Percentiles rank a stretch among this genome's conserved stretches.
Evolutionary conservation across 2,329 filamentous ascomycete genomes (phyloP).

Genomic region (Intubia oerlemansii): DNA sequence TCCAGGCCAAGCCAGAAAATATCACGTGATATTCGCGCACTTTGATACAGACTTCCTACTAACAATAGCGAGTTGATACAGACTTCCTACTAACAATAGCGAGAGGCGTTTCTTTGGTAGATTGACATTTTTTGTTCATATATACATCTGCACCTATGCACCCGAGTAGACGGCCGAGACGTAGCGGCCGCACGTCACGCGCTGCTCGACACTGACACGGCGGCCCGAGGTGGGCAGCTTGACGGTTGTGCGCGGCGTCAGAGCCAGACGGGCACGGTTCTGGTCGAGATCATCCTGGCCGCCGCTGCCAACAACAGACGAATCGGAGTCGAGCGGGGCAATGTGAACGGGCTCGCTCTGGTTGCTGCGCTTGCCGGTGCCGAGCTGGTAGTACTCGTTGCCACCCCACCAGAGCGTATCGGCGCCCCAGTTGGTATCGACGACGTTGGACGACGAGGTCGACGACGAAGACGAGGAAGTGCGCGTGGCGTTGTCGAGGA

Average conservation of each 20-base stretch:
- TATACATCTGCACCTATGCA: too few relatives aligned
- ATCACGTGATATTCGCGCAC: too few relatives aligned
- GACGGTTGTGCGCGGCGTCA: slow-evolving; percentile 56
- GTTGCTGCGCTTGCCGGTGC: slow-evolving; percentile 77
- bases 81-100: too few relatives aligned
- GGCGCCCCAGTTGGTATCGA: slow-evolving; percentile 70
- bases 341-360: slow-evolving; percentile 57
- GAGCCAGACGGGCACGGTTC: slow-evolving; percentile 45
- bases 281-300: slow-evolving; percentile 17
- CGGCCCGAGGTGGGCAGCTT: slow-evolving; percentile 44
- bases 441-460: slow-evolving; percentile 28
- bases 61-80: too few relatives aligned
- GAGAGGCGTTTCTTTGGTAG: too few relatives aligned
- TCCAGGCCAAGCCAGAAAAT: too few relatives aligned
- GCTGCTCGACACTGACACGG: slow-evolving; percentile 61
- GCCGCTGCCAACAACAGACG: background rate
- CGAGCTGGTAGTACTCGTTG: slow-evolving; percentile 85
- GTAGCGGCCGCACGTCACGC: slow-evolving; percentile 65
- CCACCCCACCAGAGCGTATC: slow-evolving; percentile 89
- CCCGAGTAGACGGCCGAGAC: slow-evolving; percentile 73
- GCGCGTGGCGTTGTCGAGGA: slow-evolving; percentile 63
- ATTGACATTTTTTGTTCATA: too few relatives aligned
- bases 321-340: slow-evolving; percentile 38
- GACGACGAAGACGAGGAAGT: slow-evolving; percentile 19
- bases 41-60: too few relatives aligned